Evolutionary conservation across 1,284 basidiomycete genomes (phyloP).

Genomic region (Taiwanofungus camphoratus): DNA sequence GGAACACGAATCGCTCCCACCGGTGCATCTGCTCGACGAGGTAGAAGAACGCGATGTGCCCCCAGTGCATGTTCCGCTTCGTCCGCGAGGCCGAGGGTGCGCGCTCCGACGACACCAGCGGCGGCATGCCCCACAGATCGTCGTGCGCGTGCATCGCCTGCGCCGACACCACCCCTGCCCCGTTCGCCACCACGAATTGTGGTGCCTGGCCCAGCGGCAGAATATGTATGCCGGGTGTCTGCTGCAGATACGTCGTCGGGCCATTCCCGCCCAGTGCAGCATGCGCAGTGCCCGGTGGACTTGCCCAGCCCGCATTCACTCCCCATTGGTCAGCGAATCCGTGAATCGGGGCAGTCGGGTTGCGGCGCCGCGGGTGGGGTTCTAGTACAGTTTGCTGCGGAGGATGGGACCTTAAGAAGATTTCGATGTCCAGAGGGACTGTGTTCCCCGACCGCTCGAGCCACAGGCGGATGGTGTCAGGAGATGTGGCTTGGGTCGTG

Average conservation of each 20-base stretch:
- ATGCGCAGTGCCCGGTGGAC: conserved; percentile 13
- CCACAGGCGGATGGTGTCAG: conserved; percentile 76
- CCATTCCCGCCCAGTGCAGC: conserved; percentile 10
- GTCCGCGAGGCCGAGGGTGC: conserved; percentile 18
- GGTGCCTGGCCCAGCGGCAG: conserved; percentile 10
- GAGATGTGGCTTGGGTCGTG: conserved; percentile 59
- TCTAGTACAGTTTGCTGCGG: conserved; percentile 10
- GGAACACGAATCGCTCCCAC: conserved; percentile 73
- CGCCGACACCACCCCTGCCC: conserved; percentile 7
- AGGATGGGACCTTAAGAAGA: conserved; percentile 50
- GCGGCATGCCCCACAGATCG: conserved; percentile 18
- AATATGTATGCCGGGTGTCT: conserved; percentile 14
- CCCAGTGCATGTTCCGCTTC: conserved; percentile 58
- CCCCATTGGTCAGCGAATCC: conserved; percentile 19
- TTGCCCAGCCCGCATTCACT: conserved; percentile 17
- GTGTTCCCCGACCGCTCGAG: conserved; percentile 65
- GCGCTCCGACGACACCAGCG: conserved; percentile 10
- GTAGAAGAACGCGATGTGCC: conserved; percentile 71
- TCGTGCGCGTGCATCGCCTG: conserved; percentile 8
- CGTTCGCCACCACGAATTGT: conserved; percentile 12
- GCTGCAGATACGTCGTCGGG: conserved; percentile 13
- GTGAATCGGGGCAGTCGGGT: conserved; percentile 21
- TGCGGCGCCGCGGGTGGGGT: conserved; percentile 21
- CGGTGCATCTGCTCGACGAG: conserved; percentile 71
- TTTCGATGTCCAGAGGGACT: conserved; percentile 71